Conservation (phyloP, 1,284 basidiomycete genomes). For the Exsudoporus floridanus region DNA sequence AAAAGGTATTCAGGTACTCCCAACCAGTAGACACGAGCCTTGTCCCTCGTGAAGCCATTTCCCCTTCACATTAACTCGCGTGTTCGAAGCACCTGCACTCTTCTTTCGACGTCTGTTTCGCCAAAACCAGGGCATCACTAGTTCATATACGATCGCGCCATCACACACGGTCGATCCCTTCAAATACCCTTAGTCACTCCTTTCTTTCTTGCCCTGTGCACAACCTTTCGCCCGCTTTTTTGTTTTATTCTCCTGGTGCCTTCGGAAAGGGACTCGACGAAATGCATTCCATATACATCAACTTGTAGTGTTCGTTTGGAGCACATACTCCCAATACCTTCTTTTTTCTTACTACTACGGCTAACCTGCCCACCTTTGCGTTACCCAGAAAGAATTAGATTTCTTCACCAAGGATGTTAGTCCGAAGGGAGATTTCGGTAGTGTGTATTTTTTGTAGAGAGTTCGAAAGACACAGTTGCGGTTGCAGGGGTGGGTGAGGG, state of each 20-base stretch:
- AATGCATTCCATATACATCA: constrained; percentile 8
- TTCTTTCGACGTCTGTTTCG: not conserved
- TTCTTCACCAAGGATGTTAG: no score
- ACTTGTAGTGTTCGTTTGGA: constrained; percentile 11
- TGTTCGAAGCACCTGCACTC: constrained; percentile 3
- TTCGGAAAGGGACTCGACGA: constrained; percentile 1
- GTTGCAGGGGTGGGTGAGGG: no score
- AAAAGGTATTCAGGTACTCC: constrained; percentile 3
- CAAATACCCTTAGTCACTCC: not conserved
- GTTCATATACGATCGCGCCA: constrained; percentile 14
- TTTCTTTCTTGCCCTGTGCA: constrained; percentile 7
- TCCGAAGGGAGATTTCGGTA: no score
- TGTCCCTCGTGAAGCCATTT: constrained; percentile 7
- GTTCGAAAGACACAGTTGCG: no score
- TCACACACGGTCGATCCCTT: constrained; percentile 2
- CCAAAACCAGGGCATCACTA: constrained; percentile 10
- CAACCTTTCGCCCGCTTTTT: constrained; percentile 13
- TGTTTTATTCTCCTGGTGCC: constrained; percentile 2
- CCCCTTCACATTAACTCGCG: constrained; percentile 4
- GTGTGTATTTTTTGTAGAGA: no score
- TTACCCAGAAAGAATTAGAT: no score
- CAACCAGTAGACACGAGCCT: constrained; percentile 28
- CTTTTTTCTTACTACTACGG: not conserved
- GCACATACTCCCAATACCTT: not conserved
- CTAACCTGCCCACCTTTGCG: not conserved